Percentiles rank a stretch among this genome's conserved stretches.
These are phyloP conservation scores for Cucumis hystrix DNA, from an alignment of 306 rosid species.

Conservation along the genomic window DNA sequence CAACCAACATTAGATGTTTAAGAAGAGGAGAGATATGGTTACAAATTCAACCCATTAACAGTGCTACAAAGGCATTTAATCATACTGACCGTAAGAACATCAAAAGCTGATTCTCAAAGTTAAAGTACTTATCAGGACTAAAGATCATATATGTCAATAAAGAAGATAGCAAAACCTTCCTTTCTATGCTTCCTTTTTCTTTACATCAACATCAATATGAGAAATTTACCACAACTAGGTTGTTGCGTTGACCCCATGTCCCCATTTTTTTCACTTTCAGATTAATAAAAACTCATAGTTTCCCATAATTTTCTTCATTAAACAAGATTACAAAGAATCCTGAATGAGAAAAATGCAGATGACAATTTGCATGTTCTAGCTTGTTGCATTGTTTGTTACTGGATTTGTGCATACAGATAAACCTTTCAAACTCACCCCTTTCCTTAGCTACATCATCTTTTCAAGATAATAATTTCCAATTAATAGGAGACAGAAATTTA, in stretches of 20 bases:
- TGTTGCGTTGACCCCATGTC: neutral
- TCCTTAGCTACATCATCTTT: no score
- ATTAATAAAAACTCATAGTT: neutral
- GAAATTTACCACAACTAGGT: neutral
- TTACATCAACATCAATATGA: neutral
- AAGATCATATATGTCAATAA: neutral
- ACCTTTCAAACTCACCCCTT: no score
- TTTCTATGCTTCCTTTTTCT: neutral
- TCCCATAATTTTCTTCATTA: neutral
- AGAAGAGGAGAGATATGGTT: neutral
- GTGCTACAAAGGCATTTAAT: neutral
- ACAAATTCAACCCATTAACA: neutral
- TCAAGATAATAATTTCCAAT: no score
- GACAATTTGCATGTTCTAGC: no score
- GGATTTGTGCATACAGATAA: no score
- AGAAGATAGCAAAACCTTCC: neutral
- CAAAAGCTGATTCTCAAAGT: neutral
- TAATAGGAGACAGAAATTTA: neutral
- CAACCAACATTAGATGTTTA: neutral
- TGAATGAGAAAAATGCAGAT: neutral
- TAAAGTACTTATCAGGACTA: neutral
- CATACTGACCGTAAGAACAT: neutral
- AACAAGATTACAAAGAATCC: no score
- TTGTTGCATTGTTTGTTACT: no score
- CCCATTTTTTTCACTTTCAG: neutral